phyloP scores from a whole-genome alignment of 2,329 filamentous ascomycete genomes.

The Mycosphaerella arachidis region DNA sequence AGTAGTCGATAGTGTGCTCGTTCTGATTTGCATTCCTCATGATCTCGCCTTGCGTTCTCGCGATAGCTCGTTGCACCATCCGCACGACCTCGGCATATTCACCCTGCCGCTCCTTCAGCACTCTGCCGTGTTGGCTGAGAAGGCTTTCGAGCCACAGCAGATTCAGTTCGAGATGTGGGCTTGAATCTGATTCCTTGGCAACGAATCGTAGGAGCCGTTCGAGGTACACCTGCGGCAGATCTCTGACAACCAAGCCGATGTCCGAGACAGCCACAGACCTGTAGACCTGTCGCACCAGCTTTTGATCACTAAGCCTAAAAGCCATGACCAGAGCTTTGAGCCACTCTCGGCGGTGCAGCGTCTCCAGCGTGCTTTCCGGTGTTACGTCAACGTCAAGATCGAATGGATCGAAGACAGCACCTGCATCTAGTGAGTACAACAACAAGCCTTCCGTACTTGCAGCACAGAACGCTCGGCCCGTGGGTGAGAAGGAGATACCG shows the following conservation, averaged over 20 bases:
- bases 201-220: conserved; percentile 81
- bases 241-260: conserved; percentile 71
- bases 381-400: conserved; percentile 94
- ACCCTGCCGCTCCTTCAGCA: conserved; percentile 73
- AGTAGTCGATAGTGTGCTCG: conserved; percentile 80
- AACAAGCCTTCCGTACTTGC: conserved; percentile 91
- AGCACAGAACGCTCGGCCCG: conserved; percentile 86
- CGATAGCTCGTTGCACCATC: conserved; percentile 73
- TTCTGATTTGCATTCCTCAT: conserved; percentile 82
- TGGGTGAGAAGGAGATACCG: conserved; percentile 80
- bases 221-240: conserved; percentile 81
- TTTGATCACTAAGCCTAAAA: conserved; percentile 85
- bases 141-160: conserved; percentile 83
- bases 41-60: conserved; percentile 76
- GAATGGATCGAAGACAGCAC: conserved; percentile 87
- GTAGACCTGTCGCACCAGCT: conserved; percentile 79
- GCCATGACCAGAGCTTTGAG: conserved; percentile 94
- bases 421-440: conserved; percentile 84
- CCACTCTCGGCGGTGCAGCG: conserved; percentile 73
- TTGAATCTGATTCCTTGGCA: conserved; percentile 80
- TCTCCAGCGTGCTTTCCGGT: conserved; percentile 63
- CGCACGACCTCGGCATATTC: conserved; percentile 81
- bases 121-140: conserved; percentile 76
- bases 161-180: conserved; percentile 91
- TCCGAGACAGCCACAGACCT: conserved; percentile 72